Conservation (phyloP, 177 flowering plant species). For the Vitis hybrid region DNA sequence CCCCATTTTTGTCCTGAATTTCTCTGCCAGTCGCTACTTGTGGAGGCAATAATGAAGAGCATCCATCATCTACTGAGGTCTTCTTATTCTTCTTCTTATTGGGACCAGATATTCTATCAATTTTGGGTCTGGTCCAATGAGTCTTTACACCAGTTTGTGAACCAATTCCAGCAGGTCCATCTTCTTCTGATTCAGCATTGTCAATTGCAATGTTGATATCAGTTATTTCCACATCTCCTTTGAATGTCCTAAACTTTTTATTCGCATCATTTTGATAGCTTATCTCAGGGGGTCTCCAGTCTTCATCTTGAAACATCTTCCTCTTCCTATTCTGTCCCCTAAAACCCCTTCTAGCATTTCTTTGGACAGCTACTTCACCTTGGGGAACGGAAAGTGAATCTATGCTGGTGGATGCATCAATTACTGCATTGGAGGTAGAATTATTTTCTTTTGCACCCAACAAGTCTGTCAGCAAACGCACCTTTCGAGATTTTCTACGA, state of each 20-base stretch:
- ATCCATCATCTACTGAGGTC: conserved; percentile 9
- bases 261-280: conserved; percentile 6
- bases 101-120: conserved; percentile 8
- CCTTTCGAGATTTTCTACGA: conserved; percentile 38
- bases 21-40: conserved; percentile 7
- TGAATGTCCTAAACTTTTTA: conserved; percentile 19
- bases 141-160: conserved; percentile 14
- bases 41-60: conserved; percentile 12
- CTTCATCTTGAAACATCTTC: conserved; percentile 34
- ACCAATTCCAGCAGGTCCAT: conserved; percentile 10
- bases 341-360: conserved; percentile 12
- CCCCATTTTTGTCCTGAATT: conserved; percentile 3
- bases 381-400: conserved; percentile 16
- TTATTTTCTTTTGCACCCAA: conserved; percentile 23
- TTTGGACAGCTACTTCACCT: conserved; percentile 12
- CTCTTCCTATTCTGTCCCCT: conserved; percentile 27
- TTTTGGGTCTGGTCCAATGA: conserved; percentile 10
- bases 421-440: conserved; percentile 15
- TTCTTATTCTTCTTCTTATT: conserved; percentile 28
- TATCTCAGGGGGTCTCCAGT: conserved; percentile 22
- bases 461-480: conserved; percentile 48
- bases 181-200: conserved; percentile 17
- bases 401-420: conserved; percentile 17
- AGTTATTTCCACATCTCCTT: conserved; percentile 16
- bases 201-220: conserved; percentile 4